A percentile compares a stretch with the other conserved stretches of the same genome.
Evolutionary conservation across 2,329 filamentous ascomycete genomes (phyloP).

Genomic region (Fusarium sp.): DNA sequence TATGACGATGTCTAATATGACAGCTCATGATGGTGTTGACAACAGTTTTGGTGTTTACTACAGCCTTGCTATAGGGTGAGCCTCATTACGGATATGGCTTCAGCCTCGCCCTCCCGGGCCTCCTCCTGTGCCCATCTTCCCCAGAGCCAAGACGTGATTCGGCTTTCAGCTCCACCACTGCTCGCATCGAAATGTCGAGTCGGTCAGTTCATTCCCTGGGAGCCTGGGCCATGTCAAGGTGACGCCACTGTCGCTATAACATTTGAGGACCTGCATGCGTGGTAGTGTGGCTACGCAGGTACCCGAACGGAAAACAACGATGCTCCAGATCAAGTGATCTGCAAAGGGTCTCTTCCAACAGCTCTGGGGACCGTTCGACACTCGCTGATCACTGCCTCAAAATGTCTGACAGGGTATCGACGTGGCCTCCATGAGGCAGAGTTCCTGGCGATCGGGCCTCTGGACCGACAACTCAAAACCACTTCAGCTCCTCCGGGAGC

Average conservation of each 20-base stretch:
- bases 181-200: slow-evolving; percentile 15
- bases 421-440: background rate
- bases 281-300: background rate
- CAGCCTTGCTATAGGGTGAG: slow-evolving; percentile 5
- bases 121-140: background rate
- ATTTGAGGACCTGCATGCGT: background rate
- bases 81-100: slow-evolving; percentile 20
- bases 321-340: slow-evolving; percentile 18
- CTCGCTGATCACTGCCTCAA: background rate
- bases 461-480: slow-evolving; percentile 25
- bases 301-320: slow-evolving; percentile 13
- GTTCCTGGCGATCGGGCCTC: slow-evolving; percentile 21
- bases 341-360: background rate
- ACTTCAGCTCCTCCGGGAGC: background rate
- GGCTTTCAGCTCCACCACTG: slow-evolving; percentile 4
- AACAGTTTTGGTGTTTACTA: slow-evolving; percentile 10
- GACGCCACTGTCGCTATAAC: background rate
- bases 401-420: slow-evolving; percentile 5
- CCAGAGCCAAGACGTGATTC: background rate
- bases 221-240: slow-evolving; percentile 7
- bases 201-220: slow-evolving; percentile 28
- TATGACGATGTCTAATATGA: background rate
- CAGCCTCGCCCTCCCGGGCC: slow-evolving; percentile 8
- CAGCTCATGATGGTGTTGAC: background rate
- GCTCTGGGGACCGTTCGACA: background rate